Base-by-base conservation (phyloP, 805 yeast species). In the Isabelozyma gotoi region DNA sequence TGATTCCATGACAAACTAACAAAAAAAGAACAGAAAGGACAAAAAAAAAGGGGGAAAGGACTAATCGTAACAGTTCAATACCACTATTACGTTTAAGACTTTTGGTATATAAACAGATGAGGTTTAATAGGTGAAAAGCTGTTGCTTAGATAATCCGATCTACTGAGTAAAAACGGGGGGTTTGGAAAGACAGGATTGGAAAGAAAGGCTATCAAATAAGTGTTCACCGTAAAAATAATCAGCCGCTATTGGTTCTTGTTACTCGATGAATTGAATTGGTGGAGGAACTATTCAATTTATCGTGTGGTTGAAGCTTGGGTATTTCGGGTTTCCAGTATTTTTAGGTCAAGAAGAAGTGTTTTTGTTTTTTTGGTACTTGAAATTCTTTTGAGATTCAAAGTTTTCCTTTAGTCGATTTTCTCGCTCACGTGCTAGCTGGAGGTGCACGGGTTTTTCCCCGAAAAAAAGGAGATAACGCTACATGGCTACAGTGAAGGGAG, bases 1-100 rank as follows among this genome's bases (percentile, higher is more conserved):
- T 39, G 85, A 74, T 52, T 92, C 97, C 98, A 92, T 92, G 10
- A 4, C 29, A 24, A 31, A 34, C 17, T 17, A 24, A 20, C 15
- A 29, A 12, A 35, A 17, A 20, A 36, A 14, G 7, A 40, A 27
- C 21, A n/a, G 34, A 12, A 17, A 35, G 21, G 16, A 35, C 33
- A 20, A 15, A 40, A 17, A 34, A 15, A 33, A 40, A 34, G 15
- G 35, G 16, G n/a, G 12, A n/a, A 18, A 34, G 17, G 19, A 34
- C n/a, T n/a, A n/a, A n/a, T n/a, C n/a, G n/a, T 11, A 24, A 24
- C 11, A 11, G 10, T 24, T 24, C 11, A n/a, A n/a, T n/a, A n/a
- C n/a, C n/a, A n/a, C 8, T 8, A 2, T 12, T 19, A 36, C 19
- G 20, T 19, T 21, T 12, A 24, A 24, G 12, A 8, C 31, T n/a